A percentile compares a stretch with the other conserved stretches of the same genome.
Evolutionary conservation across 805 yeast species (phyloP).

Genomic region (Ogataea pilisensis): DNA sequence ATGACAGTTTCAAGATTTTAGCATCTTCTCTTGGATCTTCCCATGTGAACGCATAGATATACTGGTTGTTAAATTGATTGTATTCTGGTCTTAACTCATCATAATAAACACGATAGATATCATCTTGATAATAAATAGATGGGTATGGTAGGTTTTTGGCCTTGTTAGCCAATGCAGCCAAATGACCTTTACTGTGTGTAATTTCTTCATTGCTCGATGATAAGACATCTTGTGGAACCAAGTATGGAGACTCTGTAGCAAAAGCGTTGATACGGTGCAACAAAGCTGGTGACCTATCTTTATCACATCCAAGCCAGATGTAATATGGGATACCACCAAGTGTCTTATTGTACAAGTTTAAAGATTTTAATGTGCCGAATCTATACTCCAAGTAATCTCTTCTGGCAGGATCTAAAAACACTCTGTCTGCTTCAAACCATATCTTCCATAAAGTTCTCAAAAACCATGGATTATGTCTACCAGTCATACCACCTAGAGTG

Average conservation of each 20-base stretch:
- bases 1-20: conserved; percentile 53
- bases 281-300: conserved; percentile 46
- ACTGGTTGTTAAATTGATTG: conserved; percentile 70
- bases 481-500: conserved; percentile 69
- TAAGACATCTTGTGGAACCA: conserved; percentile 51
- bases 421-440: conserved; percentile 85
- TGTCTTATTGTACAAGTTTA: conserved; percentile 59
- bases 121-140: conserved; percentile 71
- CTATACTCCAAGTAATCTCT: conserved; percentile 79
- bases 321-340: conserved; percentile 79
- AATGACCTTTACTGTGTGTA: conserved; percentile 65
- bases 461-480: conserved; percentile 74
- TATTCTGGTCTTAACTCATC: conserved; percentile 67
- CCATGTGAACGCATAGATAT: conserved; percentile 87
- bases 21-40: conserved; percentile 85
- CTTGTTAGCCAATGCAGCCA: conserved; percentile 63
- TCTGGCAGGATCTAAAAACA: conserved; percentile 72
- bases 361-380: conserved; percentile 75
- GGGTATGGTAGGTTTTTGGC: conserved; percentile 72
- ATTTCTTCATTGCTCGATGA: conserved; percentile 22
- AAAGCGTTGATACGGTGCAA: conserved; percentile 57
- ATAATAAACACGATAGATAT: conserved; percentile 75
- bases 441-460: conserved; percentile 78
- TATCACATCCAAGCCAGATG: conserved; percentile 77
- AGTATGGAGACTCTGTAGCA: conserved; percentile 79